Evolutionary conservation across 2,329 filamentous ascomycete genomes (phyloP), one percentile per base, ranked within the genome.

Genomic region (Colletotrichum chlorophyti): DNA sequence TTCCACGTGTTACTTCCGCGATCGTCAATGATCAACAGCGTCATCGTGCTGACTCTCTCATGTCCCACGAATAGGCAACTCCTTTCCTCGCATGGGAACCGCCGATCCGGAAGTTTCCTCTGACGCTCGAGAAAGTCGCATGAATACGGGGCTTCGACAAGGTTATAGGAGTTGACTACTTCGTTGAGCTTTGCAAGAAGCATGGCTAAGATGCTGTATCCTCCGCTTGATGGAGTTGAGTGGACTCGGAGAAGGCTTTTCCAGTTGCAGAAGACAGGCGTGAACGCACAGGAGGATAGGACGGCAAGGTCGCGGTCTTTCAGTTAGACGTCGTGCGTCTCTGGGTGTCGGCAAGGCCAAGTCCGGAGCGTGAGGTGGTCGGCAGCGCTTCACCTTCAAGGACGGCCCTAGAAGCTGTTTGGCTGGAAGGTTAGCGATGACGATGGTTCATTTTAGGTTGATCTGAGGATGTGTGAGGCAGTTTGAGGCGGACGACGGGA

Each of bases 71-170:
- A 27, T 11, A 29, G 8, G 29, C 38, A 15, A 45, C 31, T 27
- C 34, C 27, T 40, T n/a, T 45, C 51, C 12, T 31, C 55, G 38
- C 43, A 40, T 58, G 49, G 49, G 24, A 37, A 31, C 42, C 23
- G 54, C 31, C 46, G 50, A 59, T 49, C 55, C 57, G 45, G 52
- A 40, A 60, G 43, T 23, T 50, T 50, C 52, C 37, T n/a, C 32
- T 23, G 34, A 55, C n/a, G 37, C 35, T 45, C 21, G 50, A 54
- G 24, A 43, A 23, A 19, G 34, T 24, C 57, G 24, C 35, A 12
- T 40, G 15, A 27, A n/a, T 21, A 27, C n/a, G 37, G 29, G n/a
- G n/a, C n/a, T n/a, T n/a, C n/a, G 14, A 27, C 12, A 45, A 37
- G 29, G 4, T 6, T 35, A 15, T n/a, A 21, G 12, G 12, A 8